A percentile compares a stretch with the other conserved stretches of the same genome.
These are phyloP conservation scores for Candida sanyaensis DNA, from an alignment of 1,139 yeast genomes.

Conservation along the genomic window DNA sequence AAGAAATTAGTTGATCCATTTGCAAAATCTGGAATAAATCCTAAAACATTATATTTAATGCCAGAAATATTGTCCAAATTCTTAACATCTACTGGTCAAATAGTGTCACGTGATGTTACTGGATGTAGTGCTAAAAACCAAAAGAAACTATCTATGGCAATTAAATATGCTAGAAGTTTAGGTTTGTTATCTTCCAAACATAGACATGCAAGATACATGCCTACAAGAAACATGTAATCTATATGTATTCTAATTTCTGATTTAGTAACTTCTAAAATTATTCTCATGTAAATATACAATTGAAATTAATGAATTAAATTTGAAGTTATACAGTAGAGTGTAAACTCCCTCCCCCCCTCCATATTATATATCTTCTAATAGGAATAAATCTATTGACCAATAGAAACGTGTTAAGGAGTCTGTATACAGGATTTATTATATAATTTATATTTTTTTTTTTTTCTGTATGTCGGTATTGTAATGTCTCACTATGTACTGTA, in stretches of 20 bases:
- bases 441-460: too few relatives aligned
- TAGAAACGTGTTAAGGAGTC: not conserved
- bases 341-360: too few relatives aligned
- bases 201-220: conserved; percentile 50
- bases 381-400: not conserved
- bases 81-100: conserved; percentile 64
- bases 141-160: conserved; percentile 62
- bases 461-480: too few relatives aligned
- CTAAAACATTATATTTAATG: conserved; percentile 63
- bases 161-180: conserved; percentile 67
- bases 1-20: conserved; percentile 36
- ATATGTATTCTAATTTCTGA: not conserved
- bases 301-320: too few relatives aligned
- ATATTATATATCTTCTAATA: not conserved
- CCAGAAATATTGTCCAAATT: conserved; percentile 64
- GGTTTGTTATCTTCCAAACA: conserved; percentile 69
- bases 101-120: conserved; percentile 65
- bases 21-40: conserved; percentile 59
- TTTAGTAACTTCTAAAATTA: not conserved
- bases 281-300: not conserved
- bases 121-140: conserved; percentile 65
- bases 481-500: too few relatives aligned
- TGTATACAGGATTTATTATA: not conserved
- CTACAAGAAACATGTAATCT: conserved; percentile 35
- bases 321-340: too few relatives aligned